phyloP scores from a whole-genome alignment of 208 protist species.

The Naegleria lovaniensis region DNA sequence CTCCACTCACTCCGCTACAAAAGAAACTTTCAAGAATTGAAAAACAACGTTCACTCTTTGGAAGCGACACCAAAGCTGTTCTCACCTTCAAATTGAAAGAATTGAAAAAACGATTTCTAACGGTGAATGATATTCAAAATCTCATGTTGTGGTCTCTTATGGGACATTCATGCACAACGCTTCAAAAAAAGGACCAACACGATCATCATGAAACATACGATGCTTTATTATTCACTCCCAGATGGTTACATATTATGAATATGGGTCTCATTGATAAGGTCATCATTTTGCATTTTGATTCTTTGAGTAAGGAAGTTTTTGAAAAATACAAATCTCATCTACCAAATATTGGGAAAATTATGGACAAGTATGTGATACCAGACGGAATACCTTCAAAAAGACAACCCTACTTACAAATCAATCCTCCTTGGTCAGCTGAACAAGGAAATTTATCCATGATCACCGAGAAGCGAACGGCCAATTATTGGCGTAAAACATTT shows the following conservation, averaged over 20 bases:
- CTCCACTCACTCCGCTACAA: neutral
- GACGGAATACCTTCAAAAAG: neutral
- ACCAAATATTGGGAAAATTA: conserved; percentile 3
- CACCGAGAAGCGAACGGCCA: neutral
- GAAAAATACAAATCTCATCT: neutral
- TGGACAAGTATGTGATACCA: neutral
- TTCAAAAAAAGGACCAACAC: neutral
- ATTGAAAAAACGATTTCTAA: conserved; percentile 28
- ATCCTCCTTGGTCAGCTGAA: neutral
- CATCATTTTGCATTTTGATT: conserved; percentile 28
- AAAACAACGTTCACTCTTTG: neutral
- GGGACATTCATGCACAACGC: neutral
- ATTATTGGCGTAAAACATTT: neutral
- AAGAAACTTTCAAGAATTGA: neutral
- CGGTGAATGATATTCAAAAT: conserved; percentile 34
- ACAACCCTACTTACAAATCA: neutral
- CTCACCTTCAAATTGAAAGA: conserved; percentile 23
- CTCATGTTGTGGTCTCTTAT: conserved; percentile 30
- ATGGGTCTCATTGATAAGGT: conserved; percentile 24
- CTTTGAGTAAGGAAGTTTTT: neutral
- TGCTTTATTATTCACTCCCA: conserved; percentile 10
- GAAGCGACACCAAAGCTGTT: neutral
- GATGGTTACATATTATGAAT: conserved; percentile 30
- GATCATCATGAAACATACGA: neutral
- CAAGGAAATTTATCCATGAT: neutral